Conservation (phyloP, 1,284 basidiomycete genomes). For the Ustilago trichophora region DNA sequence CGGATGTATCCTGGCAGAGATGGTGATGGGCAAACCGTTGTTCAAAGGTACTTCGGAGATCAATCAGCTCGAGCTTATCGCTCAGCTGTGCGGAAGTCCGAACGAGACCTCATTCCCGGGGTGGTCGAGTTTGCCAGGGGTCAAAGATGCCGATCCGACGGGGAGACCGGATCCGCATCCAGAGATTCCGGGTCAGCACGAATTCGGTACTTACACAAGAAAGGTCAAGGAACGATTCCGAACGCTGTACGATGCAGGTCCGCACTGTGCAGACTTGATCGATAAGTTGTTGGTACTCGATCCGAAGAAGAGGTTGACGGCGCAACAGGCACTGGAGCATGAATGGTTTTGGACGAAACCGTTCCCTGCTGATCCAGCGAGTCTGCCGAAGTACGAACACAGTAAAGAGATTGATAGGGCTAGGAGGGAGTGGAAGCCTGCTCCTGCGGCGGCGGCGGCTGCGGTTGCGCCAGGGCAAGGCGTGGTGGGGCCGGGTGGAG, state of each 20-base stretch:
- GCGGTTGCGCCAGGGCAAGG: background rate
- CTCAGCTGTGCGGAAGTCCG: constrained; percentile 85
- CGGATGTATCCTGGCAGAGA: constrained; percentile 95
- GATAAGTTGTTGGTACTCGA: constrained; percentile 61
- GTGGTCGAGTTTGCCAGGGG: constrained; percentile 71
- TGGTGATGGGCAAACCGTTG: constrained; percentile 88
- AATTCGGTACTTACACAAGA: constrained; percentile 53
- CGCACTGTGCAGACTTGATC: constrained; percentile 60
- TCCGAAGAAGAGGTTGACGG: constrained; percentile 60
- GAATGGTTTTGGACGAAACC: constrained; percentile 64
- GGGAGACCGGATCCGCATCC: constrained; percentile 56
- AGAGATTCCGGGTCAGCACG: constrained; percentile 47
- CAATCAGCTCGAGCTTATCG: constrained; percentile 90
- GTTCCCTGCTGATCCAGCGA: constrained; percentile 58
- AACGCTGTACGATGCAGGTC: constrained; percentile 41
- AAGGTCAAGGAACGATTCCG: constrained; percentile 50
- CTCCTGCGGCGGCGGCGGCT: background rate
- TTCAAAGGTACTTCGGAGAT: constrained; percentile 86
- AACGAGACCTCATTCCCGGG: constrained; percentile 80
- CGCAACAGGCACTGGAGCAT: constrained; percentile 60
- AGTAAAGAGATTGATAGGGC: constrained; percentile 62
- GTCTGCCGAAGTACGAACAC: constrained; percentile 62
- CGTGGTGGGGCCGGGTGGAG: no score
- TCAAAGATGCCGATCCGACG: constrained; percentile 59
- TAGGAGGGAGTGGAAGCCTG: constrained; percentile 45